phyloP scores from a whole-genome alignment of 1,284 basidiomycete species.

The Apiotrichum porosum region DNA sequence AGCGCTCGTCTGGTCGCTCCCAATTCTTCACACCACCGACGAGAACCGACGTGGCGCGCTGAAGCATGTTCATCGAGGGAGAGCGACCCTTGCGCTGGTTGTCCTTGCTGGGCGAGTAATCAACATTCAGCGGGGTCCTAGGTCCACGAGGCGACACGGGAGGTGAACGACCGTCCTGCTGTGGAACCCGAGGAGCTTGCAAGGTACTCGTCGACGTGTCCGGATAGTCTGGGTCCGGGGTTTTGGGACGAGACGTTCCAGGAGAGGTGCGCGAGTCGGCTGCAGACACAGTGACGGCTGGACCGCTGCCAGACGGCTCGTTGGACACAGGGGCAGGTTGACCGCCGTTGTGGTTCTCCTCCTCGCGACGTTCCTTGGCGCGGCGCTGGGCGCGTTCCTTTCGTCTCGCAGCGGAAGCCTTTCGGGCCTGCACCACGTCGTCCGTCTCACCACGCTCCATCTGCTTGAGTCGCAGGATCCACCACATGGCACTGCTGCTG shows the following conservation, averaged over 20 bases:
- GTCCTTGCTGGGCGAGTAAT: slow-evolving; percentile 19
- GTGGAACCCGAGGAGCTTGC: neutral
- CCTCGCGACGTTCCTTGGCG: slow-evolving; percentile 26
- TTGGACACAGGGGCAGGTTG: neutral
- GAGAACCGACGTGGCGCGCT: slow-evolving; percentile 77
- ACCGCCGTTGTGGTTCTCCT: slow-evolving; percentile 8
- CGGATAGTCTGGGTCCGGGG: neutral
- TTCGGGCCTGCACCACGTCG: slow-evolving; percentile 29
- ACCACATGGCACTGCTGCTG: slow-evolving; percentile 86
- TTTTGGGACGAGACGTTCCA: neutral
- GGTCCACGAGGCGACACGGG: neutral
- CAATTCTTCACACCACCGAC: slow-evolving; percentile 46
- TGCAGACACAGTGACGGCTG: neutral
- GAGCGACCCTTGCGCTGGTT: slow-evolving; percentile 58
- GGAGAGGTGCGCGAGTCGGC: neutral
- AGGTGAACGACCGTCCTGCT: neutral
- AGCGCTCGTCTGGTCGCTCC: neutral
- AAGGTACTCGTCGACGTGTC: slow-evolving; percentile 1
- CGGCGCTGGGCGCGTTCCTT: slow-evolving; percentile 30
- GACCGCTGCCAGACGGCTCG: neutral
- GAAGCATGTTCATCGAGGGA: slow-evolving; percentile 87
- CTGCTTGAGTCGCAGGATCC: slow-evolving; percentile 81
- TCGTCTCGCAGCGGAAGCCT: slow-evolving; percentile 23
- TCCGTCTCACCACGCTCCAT: slow-evolving; percentile 47
- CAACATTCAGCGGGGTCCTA: neutral